Base-by-base conservation (phyloP, 805 yeast genomes). In the Candida awuae region DNA sequence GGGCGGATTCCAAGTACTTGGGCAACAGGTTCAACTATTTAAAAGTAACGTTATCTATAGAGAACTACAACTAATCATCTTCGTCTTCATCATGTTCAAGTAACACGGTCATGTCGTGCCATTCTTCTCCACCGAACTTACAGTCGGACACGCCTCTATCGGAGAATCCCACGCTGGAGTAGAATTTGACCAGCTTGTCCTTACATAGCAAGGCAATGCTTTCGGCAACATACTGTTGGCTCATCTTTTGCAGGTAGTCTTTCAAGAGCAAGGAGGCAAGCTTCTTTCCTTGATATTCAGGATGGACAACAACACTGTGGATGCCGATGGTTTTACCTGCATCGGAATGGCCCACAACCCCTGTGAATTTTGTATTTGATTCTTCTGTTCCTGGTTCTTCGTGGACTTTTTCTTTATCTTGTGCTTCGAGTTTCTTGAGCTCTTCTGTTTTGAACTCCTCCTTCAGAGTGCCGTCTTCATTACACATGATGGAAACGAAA, bases 241-340 rank as follows among this genome's bases (percentile, higher is more conserved):
- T 75, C 59, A 90, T 66, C 55, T 90, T 84, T 60, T 92, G 97
- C 45, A 88, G 73, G 63, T 84, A 92, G 62, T 90, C 98, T 50
- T 83, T 86, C 52, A 90, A 61, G 54, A 90, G 63, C 42, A 87
- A 66, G 12, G 94, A 75, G 8, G 94, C 97, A 43, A 92, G 66
- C 55, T 84, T 84, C 61, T 77, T 73, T 43, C 88, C 84, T 57
- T 80, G 85, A 70, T 77, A 85, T 29, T 77, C 75, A 17, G 87
- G 84, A 49, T 77, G 77, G 20, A 92, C 75, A 3, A 77, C 88
- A 18, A 90, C 64, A 4, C 92, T 77, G 58, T 92, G 97, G 35
- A 90, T 69, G 3, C 88, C 96, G 42, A 90, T 76, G 29, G 70
- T 66, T 34, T 76, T 64, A 20, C 94, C 84, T 12, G 72, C 65